Conservation (phyloP, 106 monocot genomes). For the Apostasia ramifera region DNA sequence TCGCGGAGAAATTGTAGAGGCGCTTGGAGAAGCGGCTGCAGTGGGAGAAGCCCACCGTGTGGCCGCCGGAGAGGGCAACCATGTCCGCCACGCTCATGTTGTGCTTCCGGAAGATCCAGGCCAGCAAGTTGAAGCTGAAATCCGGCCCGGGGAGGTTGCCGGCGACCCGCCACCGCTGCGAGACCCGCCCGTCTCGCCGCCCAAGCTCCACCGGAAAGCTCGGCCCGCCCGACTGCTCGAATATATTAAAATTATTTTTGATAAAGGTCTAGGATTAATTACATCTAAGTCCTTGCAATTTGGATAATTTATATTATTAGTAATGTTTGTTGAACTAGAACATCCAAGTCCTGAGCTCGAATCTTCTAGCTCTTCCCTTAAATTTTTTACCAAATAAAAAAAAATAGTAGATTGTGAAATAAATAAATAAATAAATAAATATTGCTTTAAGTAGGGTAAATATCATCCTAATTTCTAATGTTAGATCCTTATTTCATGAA, state of each 20-base stretch:
- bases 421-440: no score
- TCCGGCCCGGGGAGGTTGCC: constrained; percentile 17
- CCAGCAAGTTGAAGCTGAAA: constrained; percentile 12
- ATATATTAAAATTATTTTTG: background rate
- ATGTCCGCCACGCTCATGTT: constrained; percentile 15
- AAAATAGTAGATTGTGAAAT: no score
- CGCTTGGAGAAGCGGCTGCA: constrained; percentile 17
- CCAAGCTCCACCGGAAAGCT: constrained; percentile 9
- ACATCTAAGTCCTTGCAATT: no score
- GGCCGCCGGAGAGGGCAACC: constrained; percentile 18
- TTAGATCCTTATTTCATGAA: no score
- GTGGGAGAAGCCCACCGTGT: constrained; percentile 20
- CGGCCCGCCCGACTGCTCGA: constrained; percentile 17
- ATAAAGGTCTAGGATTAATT: background rate
- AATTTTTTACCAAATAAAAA: no score
- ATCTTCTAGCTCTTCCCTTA: no score
- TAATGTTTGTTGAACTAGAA: no score
- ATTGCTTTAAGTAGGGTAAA: no score
- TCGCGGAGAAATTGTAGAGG: constrained; percentile 14
- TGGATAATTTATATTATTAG: no score
- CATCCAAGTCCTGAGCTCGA: no score
- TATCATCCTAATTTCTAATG: no score
- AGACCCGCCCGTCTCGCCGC: constrained; percentile 12
- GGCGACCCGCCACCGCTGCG: constrained; percentile 1
- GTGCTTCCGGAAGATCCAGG: constrained; percentile 19